phyloP scores from a whole-genome alignment of 1,284 basidiomycete genomes.

The Tausonia pullulans region DNA sequence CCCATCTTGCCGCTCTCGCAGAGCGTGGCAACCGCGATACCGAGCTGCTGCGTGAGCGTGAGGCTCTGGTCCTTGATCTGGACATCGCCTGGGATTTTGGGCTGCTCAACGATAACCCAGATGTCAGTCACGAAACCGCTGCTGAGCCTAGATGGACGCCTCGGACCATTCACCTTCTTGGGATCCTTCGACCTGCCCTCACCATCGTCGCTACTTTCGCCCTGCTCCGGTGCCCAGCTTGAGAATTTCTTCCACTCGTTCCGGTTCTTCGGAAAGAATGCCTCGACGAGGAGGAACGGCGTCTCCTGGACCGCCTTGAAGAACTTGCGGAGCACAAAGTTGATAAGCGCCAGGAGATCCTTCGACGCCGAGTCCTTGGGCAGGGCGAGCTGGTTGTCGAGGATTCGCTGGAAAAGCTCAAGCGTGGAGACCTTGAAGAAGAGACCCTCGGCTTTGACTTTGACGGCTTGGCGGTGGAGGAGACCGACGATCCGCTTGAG shows the following conservation, averaged over 20 bases:
- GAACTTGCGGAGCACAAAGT: slow-evolving; percentile 74
- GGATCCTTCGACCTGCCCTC: slow-evolving; percentile 34
- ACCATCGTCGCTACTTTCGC: slow-evolving; percentile 36
- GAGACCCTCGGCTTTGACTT: slow-evolving; percentile 75
- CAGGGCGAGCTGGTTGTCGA: slow-evolving; percentile 61
- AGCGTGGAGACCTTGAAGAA: slow-evolving; percentile 86
- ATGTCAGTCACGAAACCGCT: background rate
- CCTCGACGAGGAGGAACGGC: slow-evolving; percentile 73
- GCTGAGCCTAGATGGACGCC: background rate
- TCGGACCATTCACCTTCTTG: slow-evolving; percentile 27
- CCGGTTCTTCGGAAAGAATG: slow-evolving; percentile 79
- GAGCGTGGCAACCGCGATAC: slow-evolving; percentile 65
- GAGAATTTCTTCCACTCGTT: slow-evolving; percentile 74
- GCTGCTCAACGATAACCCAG: background rate
- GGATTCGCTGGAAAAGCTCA: slow-evolving; percentile 67
- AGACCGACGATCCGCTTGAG: slow-evolving; percentile 77
- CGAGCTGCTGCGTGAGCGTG: slow-evolving; percentile 80
- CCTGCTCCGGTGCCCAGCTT: slow-evolving; percentile 58
- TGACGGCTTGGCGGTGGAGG: slow-evolving; percentile 78
- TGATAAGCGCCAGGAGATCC: slow-evolving; percentile 70
- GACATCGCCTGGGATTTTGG: slow-evolving; percentile 46
- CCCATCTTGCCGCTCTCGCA: slow-evolving; percentile 52
- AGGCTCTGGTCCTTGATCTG: slow-evolving; percentile 61
- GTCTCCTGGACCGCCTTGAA: slow-evolving; percentile 77
- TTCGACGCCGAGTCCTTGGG: slow-evolving; percentile 66